phyloP scores from a whole-genome alignment of 257 asterid species.

The Cruciata laevipes region DNA sequence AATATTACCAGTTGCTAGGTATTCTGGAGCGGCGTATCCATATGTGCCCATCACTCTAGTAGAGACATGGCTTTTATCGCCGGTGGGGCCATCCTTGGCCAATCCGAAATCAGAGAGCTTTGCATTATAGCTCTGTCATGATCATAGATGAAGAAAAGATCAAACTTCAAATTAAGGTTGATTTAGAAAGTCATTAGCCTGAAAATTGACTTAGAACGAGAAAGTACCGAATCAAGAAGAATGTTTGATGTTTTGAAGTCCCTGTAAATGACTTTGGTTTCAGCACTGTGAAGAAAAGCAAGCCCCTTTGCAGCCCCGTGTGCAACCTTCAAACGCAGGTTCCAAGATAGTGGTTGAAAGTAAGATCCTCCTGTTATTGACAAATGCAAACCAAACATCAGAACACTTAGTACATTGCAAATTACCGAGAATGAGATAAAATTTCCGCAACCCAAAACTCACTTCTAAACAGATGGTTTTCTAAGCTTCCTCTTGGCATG shows the following conservation, averaged over 20 bases:
- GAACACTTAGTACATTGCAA: background rate
- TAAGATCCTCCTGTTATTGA: constrained; percentile 71
- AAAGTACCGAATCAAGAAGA: constrained; percentile 68
- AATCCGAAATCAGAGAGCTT: constrained; percentile 94
- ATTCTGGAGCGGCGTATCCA: constrained; percentile 94
- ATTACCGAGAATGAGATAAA: background rate
- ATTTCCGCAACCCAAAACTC: constrained; percentile 22
- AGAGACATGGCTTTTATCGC: constrained; percentile 68
- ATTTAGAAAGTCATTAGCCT: background rate
- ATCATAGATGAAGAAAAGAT: constrained; percentile 10
- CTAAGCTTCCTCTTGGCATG: constrained; percentile 36
- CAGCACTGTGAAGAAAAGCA: constrained; percentile 79
- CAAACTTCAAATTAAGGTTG: background rate
- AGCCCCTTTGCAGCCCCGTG: constrained; percentile 90
- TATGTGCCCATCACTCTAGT: constrained; percentile 78
- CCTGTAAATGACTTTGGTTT: constrained; percentile 73
- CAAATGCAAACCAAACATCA: background rate
- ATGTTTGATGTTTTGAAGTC: constrained; percentile 85
- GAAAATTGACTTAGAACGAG: constrained; percentile 3
- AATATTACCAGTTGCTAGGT: constrained; percentile 64
- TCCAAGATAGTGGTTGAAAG: constrained; percentile 91
- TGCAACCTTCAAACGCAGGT: constrained; percentile 76
- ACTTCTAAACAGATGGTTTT: constrained; percentile 41
- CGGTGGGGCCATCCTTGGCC: constrained; percentile 85
- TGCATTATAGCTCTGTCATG: constrained; percentile 64